Conservation (phyloP, 2,329 filamentous ascomycete species). For the Cladophialophora yegresii region DNA sequence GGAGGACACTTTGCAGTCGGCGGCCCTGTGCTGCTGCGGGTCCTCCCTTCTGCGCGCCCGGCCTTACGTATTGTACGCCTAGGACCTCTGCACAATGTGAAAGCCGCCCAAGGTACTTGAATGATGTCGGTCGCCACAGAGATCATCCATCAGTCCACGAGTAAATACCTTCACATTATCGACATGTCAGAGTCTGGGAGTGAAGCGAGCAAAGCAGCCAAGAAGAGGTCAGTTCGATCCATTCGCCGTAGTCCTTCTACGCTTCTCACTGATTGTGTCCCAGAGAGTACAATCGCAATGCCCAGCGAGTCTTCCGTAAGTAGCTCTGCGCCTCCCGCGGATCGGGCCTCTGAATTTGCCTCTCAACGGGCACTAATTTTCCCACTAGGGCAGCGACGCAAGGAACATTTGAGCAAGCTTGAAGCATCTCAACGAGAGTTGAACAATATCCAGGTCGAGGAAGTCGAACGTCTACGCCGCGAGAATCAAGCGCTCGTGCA, state of each 20-base stretch:
- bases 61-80: slow-evolving; percentile 29
- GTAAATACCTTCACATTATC: slow-evolving; percentile 24
- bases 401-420: slow-evolving; percentile 49
- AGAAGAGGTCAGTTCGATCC: slow-evolving; percentile 35
- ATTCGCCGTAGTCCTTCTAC: background rate
- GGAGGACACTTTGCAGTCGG: slow-evolving; percentile 17
- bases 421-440: slow-evolving; percentile 48
- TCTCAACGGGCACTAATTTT: slow-evolving; percentile 20
- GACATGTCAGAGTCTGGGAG: slow-evolving; percentile 39
- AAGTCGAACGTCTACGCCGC: slow-evolving; percentile 46
- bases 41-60: slow-evolving; percentile 19
- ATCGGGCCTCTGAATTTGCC: slow-evolving; percentile 4
- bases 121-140: slow-evolving; percentile 37
- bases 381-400: slow-evolving; percentile 46
- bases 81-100: slow-evolving; percentile 18
- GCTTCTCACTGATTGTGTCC: slow-evolving; percentile 18
- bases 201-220: slow-evolving; percentile 39
- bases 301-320: slow-evolving; percentile 51
- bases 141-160: slow-evolving; percentile 27
- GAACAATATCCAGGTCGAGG: slow-evolving; percentile 44
- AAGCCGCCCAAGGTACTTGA: slow-evolving; percentile 33
- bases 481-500: slow-evolving; percentile 46
- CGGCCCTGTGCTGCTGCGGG: slow-evolving; percentile 28
- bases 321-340: slow-evolving; percentile 17
- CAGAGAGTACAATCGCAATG: slow-evolving; percentile 47